Conservation (phyloP, 495 filamentous ascomycete species). For the Daldinia loculata region DNA sequence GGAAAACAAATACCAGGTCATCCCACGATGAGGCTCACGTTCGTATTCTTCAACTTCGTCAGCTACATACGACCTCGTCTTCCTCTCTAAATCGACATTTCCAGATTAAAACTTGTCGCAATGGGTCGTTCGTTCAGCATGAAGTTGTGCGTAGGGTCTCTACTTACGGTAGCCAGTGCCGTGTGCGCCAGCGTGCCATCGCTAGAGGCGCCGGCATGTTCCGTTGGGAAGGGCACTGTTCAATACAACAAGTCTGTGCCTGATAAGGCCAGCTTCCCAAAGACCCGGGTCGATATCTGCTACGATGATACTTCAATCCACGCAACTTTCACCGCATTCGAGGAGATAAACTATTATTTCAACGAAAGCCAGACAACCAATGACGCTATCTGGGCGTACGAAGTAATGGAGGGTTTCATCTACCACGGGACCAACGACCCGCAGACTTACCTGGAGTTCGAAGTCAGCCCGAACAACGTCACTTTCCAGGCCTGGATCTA, state of each 20-base stretch:
- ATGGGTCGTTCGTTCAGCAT: conserved; percentile 12
- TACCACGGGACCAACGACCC: conserved; percentile 48
- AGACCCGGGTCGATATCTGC: conserved; percentile 47
- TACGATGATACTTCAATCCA: conserved; percentile 45
- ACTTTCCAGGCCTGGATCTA: conserved; percentile 52
- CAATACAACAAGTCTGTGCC: conserved; percentile 45
- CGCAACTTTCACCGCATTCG: conserved; percentile 44
- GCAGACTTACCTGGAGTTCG: conserved; percentile 47
- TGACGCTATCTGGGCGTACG: conserved; percentile 47
- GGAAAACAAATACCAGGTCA: conserved; percentile 18
- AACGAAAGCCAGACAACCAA: conserved; percentile 45
- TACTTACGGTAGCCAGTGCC: conserved; percentile 18
- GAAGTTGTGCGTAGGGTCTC: conserved; percentile 16
- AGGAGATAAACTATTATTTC: conserved; percentile 48
- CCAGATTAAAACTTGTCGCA: not conserved
- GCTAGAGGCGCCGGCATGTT: conserved; percentile 42
- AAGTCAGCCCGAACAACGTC: conserved; percentile 49
- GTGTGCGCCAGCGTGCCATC: conserved; percentile 32
- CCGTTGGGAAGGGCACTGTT: conserved; percentile 38
- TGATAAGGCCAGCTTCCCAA: conserved; percentile 38
- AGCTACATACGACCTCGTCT: not conserved
- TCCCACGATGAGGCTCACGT: conserved; percentile 8
- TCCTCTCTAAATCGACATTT: not conserved
- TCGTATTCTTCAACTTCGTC: not conserved
- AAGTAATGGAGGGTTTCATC: conserved; percentile 50